A percentile compares a stretch with the other conserved stretches of the same genome.
Conservation (phyloP, 2,329 filamentous ascomycete genomes). For the Plenodomus biglobosus region DNA sequence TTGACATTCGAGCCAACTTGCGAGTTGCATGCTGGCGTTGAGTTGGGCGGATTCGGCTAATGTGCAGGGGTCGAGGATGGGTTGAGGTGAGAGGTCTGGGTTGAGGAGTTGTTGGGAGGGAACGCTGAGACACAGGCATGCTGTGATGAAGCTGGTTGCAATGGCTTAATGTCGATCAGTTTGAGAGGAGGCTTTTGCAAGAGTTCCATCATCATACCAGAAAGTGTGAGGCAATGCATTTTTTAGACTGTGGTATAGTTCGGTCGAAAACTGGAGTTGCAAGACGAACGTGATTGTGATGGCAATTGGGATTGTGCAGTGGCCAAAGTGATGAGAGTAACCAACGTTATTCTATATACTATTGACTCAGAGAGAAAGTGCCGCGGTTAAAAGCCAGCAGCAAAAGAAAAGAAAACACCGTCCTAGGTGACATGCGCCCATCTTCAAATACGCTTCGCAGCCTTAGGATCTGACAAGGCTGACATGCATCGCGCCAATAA, state of each 20-base stretch:
- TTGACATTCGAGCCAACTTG: constrained; percentile 37
- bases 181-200: not conserved
- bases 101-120: constrained; percentile 7
- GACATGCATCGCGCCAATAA: not conserved
- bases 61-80: constrained; percentile 23
- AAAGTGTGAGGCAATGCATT: constrained; percentile 6
- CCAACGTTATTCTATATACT: not conserved
- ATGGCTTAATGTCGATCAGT: constrained; percentile 3
- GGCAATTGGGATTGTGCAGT: not conserved
- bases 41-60: constrained; percentile 21
- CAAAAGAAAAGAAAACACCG: not conserved
- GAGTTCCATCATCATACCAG: constrained; percentile 2
- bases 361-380: not conserved
- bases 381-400: not conserved
- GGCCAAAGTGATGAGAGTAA: not conserved
- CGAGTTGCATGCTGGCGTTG: constrained; percentile 34
- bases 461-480: not conserved
- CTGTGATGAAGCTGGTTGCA: constrained; percentile 1
- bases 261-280: not conserved
- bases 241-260: not conserved
- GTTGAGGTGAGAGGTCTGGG: constrained; percentile 1
- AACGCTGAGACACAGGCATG: constrained; percentile 3
- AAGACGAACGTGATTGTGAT: not conserved
- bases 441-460: not conserved
- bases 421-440: not conserved